Conservation (phyloP, 139 green algal genomes). For the Coelastrella sp. region DNA sequence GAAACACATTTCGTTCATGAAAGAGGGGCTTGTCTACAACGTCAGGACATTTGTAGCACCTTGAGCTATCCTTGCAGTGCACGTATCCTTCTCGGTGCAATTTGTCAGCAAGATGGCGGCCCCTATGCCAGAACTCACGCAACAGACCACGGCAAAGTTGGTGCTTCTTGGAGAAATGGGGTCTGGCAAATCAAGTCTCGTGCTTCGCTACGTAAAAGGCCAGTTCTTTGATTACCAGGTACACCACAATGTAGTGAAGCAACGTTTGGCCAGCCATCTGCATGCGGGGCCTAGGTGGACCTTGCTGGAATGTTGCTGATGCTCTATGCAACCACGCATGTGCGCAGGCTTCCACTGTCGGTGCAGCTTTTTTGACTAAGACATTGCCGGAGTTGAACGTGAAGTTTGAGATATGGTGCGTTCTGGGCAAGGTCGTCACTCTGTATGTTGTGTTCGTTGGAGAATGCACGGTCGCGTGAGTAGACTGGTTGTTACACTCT, state of each 20-base stretch:
- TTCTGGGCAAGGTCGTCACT: not conserved
- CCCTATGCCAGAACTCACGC: slow-evolving; percentile 47
- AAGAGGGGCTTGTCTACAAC: too few species aligned
- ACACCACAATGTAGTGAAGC: not conserved
- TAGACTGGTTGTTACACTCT: too few species aligned
- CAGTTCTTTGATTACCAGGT: slow-evolving; percentile 99
- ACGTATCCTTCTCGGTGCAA: not conserved
- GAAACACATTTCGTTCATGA: too few species aligned
- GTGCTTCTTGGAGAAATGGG: slow-evolving; percentile 98
- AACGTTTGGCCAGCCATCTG: not conserved
- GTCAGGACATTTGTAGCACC: too few species aligned
- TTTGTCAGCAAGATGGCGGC: not conserved
- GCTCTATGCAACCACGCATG: not conserved
- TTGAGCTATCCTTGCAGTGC: too few species aligned
- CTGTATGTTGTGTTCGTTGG: not conserved
- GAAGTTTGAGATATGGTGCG: slow-evolving; percentile 99
- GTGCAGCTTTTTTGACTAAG: slow-evolving; percentile 98
- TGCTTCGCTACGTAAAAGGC: slow-evolving; percentile 96
- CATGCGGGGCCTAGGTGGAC: not conserved
- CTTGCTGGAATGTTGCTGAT: not conserved
- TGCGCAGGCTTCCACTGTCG: slow-evolving; percentile 96
- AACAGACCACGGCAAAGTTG: slow-evolving; percentile 81
- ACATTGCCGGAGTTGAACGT: slow-evolving; percentile 94
- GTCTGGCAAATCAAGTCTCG: slow-evolving; percentile 94
- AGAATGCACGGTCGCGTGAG: not conserved